Conservation (phyloP, 371 early-diverging fungal species). For the Basidiobolus meristosporus region DNA sequence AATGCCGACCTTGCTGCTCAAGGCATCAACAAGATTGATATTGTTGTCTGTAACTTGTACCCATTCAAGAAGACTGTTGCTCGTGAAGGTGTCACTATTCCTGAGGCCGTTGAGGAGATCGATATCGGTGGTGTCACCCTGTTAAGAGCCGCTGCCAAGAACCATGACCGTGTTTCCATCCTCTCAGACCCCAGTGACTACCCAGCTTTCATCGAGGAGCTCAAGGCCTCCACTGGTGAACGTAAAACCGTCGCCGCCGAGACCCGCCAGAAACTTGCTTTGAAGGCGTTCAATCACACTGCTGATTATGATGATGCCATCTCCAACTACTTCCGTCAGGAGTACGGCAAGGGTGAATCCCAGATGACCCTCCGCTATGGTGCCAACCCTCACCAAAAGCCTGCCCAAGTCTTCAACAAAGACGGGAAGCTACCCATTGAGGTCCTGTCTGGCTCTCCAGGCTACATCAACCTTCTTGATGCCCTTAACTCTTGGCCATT, state of each 20-base stretch:
- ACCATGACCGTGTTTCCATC: conserved; percentile 86
- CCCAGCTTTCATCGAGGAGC: conserved; percentile 45
- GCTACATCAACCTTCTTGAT: conserved; percentile 94
- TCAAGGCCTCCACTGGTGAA: conserved; percentile 24
- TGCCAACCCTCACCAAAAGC: conserved; percentile 95
- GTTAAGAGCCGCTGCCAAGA: conserved; percentile 95
- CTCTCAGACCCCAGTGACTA: conserved; percentile 87
- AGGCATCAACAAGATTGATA: conserved; percentile 79
- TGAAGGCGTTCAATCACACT: conserved; percentile 80
- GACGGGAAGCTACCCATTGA: conserved; percentile 74
- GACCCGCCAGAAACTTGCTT: conserved; percentile 21
- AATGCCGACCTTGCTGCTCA: conserved; percentile 72
- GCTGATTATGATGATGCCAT: conserved; percentile 91
- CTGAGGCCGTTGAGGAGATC: conserved; percentile 91
- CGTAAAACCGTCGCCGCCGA: conserved; percentile 18
- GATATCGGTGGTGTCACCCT: conserved; percentile 97
- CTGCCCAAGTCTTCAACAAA: conserved; percentile 78
- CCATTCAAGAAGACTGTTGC: conserved; percentile 92
- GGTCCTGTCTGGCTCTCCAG: conserved; percentile 82
- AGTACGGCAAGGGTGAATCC: conserved; percentile 55
- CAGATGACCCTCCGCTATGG: conserved; percentile 88
- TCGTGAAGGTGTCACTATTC: conserved; percentile 67
- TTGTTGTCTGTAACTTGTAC: conserved; percentile 93
- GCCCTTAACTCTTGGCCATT: conserved; percentile 93
- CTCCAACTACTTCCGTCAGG: conserved; percentile 80